Evolutionary conservation across 2,329 filamentous ascomycete genomes (phyloP).

Genomic region (Aspergillus transmontanensis): DNA sequence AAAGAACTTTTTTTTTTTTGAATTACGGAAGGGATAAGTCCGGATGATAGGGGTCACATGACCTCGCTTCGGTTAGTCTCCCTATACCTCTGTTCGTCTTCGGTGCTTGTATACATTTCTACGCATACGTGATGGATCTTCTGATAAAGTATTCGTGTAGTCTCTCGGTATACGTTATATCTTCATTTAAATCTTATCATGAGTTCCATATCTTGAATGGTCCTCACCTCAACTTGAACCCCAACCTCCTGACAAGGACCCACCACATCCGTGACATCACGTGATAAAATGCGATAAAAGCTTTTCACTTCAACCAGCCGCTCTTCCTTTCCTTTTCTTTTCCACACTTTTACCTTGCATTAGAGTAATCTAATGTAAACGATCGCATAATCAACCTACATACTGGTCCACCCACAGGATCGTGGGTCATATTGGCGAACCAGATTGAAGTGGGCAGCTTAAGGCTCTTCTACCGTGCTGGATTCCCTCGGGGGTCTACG

Average conservation of each 20-base stretch:
- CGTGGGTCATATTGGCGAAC: slow-evolving; percentile 53
- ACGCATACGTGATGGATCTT: no score
- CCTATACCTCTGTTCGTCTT: background rate
- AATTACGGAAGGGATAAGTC: no score
- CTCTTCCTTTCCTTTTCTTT: slow-evolving; percentile 23
- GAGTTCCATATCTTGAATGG: background rate
- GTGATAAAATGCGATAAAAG: no score
- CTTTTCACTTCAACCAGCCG: background rate
- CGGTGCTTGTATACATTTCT: background rate
- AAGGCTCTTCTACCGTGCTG: slow-evolving; percentile 37
- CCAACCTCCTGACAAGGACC: background rate
- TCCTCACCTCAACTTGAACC: no score
- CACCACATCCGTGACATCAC: slow-evolving; percentile 14
- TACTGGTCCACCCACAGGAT: slow-evolving; percentile 43
- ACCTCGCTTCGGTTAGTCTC: no score
- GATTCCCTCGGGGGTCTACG: slow-evolving; percentile 27
- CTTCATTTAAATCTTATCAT: no score
- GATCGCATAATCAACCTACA: slow-evolving; percentile 56
- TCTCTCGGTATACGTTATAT: no score
- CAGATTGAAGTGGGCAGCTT: slow-evolving; percentile 40
- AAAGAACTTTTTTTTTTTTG: no score
- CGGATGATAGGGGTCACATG: no score
- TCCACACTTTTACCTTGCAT: slow-evolving; percentile 40
- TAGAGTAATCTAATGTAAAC: slow-evolving; percentile 16
- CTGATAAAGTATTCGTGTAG: no score